Percentiles rank a stretch among this genome's conserved stretches.
phyloP scores from a whole-genome alignment of 2,329 filamentous ascomycete species.

The Claviceps sorghi region DNA sequence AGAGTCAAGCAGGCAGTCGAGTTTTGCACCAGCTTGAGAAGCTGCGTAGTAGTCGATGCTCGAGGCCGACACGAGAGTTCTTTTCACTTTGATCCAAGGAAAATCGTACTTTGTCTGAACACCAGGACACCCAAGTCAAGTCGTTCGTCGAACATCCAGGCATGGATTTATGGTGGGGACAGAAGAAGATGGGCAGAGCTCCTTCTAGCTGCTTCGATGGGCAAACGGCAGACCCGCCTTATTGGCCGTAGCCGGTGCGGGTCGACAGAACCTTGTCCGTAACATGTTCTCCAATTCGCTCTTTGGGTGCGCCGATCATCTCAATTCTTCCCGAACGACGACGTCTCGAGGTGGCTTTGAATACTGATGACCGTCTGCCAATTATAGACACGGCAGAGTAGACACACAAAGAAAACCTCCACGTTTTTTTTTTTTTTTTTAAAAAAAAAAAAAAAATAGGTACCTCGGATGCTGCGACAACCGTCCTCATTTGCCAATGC shows the following conservation, averaged over 20 bases:
- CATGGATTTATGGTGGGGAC: conserved; percentile 11
- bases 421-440: no score
- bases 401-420: no score
- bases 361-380: no score
- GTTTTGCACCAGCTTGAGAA: neutral
- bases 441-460: no score
- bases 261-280: neutral
- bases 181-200: conserved; percentile 13
- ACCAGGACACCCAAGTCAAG: neutral
- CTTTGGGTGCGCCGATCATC: no score
- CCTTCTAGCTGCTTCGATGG: conserved; percentile 31
- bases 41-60: neutral
- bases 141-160: neutral
- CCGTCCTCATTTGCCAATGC: no score
- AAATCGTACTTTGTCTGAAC: neutral
- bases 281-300: no score
- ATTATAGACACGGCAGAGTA: no score
- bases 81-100: neutral
- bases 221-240: conserved; percentile 11
- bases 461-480: no score
- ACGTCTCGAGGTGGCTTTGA: no score
- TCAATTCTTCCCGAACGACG: no score
- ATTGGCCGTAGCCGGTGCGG: conserved; percentile 19
- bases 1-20: conserved; percentile 4
- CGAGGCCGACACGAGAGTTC: neutral